These are phyloP conservation scores for Tuber indicum DNA, from an alignment of 495 filamentous ascomycete species.

Conservation along the genomic window DNA sequence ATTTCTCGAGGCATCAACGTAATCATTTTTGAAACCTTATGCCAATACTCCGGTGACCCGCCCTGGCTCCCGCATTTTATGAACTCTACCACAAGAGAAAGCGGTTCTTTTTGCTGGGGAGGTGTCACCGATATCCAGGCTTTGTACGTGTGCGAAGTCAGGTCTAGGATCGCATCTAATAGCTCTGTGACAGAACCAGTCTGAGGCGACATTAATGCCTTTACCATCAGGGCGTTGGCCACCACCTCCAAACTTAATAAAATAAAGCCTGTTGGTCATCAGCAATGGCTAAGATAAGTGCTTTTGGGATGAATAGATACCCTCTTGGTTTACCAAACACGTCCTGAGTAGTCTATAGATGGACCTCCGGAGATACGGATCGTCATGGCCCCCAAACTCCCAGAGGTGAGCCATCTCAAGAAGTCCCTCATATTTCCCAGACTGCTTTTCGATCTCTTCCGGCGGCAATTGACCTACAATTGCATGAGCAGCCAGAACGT, in stretches of 20 bases:
- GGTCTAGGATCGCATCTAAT: constrained; percentile 53
- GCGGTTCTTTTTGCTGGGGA: constrained; percentile 56
- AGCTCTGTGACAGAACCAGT: constrained; percentile 65
- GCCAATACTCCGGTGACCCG: constrained; percentile 64
- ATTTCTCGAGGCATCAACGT: constrained; percentile 52
- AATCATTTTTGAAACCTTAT: constrained; percentile 56
- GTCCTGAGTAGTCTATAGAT: constrained; percentile 58
- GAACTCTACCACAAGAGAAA: constrained; percentile 60
- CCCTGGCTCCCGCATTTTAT: constrained; percentile 78
- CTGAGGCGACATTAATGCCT: constrained; percentile 63
- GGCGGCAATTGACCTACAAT: constrained; percentile 30
- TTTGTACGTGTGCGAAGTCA: constrained; percentile 59
- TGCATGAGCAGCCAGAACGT: not conserved
- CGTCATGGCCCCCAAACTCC: constrained; percentile 61
- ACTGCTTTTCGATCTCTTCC: constrained; percentile 51
- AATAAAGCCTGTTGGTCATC: constrained; percentile 51
- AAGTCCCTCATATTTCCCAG: constrained; percentile 50
- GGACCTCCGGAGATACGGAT: constrained; percentile 64
- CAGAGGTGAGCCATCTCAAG: constrained; percentile 65
- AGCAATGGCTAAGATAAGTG: constrained; percentile 45
- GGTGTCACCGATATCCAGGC: constrained; percentile 60
- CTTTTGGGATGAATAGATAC: constrained; percentile 8
- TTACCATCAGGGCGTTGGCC: constrained; percentile 59
- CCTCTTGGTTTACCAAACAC: constrained; percentile 6
- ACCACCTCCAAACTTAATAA: constrained; percentile 53